These are phyloP conservation scores for Zygosaccharomyces kombuchaensis DNA, from an alignment of 805 yeast genomes.

Conservation along the genomic window DNA sequence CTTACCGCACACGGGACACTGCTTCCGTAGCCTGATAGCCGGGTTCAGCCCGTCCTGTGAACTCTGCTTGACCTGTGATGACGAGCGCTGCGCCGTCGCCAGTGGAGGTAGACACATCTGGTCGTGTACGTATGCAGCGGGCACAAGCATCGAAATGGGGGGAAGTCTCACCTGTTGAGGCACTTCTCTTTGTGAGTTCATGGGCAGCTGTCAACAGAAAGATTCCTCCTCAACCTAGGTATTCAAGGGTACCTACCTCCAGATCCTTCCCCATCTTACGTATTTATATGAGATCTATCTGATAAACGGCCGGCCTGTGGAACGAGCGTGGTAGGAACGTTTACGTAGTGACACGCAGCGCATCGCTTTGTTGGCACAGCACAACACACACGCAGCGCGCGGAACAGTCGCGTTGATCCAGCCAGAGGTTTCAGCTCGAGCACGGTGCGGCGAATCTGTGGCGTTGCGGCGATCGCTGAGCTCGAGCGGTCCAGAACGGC, in stretches of 20 bases:
- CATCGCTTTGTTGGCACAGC: neutral
- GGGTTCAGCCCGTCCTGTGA: conserved; percentile 6
- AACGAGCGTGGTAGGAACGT: neutral
- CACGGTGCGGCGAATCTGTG: conserved; percentile 3
- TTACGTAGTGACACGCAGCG: neutral
- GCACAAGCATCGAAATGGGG: conserved; percentile 14
- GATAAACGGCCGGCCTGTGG: neutral
- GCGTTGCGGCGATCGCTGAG: conserved; percentile 4
- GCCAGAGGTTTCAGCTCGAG: conserved; percentile 7
- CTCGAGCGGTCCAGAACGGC: neutral
- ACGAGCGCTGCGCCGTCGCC: conserved; percentile 6
- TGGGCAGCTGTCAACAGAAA: neutral
- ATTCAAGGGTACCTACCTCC: too few species aligned
- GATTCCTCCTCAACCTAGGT: too few species aligned
- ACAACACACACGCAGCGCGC: neutral
- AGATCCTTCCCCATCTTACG: neutral
- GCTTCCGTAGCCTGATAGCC: conserved; percentile 30
- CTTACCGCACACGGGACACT: conserved; percentile 59
- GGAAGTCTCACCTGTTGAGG: conserved; percentile 12
- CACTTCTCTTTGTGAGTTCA: conserved; percentile 1
- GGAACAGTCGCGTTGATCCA: conserved; percentile 7
- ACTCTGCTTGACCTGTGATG: conserved; percentile 1
- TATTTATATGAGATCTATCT: neutral
- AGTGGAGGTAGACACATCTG: conserved; percentile 5
- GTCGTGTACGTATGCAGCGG: conserved; percentile 10